A percentile compares a stretch with the other conserved stretches of the same genome.
phyloP scores from a whole-genome alignment of 2,329 filamentous ascomycete species.

The Aureobasidium pullulans region DNA sequence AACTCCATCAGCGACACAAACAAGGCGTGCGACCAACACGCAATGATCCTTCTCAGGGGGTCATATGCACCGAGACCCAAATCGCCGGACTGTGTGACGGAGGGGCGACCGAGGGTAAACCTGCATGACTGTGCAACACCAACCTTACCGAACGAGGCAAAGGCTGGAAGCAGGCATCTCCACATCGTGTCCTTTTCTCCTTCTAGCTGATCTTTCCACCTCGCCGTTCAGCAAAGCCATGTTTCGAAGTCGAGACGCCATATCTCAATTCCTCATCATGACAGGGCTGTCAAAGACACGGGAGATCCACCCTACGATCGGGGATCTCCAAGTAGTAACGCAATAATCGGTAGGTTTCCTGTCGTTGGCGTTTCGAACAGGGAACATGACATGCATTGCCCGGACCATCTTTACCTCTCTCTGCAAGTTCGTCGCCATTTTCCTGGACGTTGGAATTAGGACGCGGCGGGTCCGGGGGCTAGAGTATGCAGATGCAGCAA shows the following conservation, averaged over 20 bases:
- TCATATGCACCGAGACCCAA: not conserved
- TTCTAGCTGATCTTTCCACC: not conserved
- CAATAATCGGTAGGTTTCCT: not conserved
- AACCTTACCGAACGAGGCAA: slow-evolving; percentile 7
- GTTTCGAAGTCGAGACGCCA: not conserved
- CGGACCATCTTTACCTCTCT: slow-evolving; percentile 1
- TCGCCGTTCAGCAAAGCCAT: not conserved
- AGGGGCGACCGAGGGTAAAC: not conserved
- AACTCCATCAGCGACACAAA: not conserved
- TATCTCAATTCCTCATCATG: not conserved
- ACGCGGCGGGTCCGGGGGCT: slow-evolving; percentile 5
- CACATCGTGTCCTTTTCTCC: slow-evolving; percentile 3
- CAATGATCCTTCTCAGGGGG: slow-evolving; percentile 9
- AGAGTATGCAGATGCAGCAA: slow-evolving; percentile 9
- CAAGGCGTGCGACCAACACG: not conserved
- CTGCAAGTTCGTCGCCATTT: not conserved
- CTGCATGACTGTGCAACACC: slow-evolving; percentile 9
- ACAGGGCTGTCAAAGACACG: not conserved
- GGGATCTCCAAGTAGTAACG: slow-evolving; percentile 1
- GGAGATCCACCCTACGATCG: slow-evolving; percentile 3
- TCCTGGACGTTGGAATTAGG: slow-evolving; percentile 8
- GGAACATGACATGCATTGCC: slow-evolving; percentile 4
- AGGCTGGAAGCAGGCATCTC: not conserved
- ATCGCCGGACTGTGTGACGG: slow-evolving; percentile 9
- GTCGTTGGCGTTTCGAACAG: not conserved